Percentiles rank a stretch among this genome's conserved stretches.
phyloP scores from a whole-genome alignment of 2,329 filamentous ascomycete species.

The Clonostachys byssicola region DNA sequence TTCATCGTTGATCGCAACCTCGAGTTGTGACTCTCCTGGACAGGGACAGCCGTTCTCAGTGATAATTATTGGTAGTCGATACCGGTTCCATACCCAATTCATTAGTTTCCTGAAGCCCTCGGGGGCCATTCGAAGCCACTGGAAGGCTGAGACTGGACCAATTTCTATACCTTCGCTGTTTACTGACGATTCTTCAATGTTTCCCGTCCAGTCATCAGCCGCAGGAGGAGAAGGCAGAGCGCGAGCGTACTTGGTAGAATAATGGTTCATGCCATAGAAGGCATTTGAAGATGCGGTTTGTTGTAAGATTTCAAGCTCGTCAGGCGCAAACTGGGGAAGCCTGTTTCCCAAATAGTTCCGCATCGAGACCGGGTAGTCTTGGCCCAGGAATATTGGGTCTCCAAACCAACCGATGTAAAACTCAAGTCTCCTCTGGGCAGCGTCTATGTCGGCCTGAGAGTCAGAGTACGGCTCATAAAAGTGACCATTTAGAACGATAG shows the following conservation, averaged over 20 bases:
- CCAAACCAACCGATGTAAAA: slow-evolving; percentile 87
- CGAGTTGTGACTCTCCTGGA: slow-evolving; percentile 76
- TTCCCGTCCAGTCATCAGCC: slow-evolving; percentile 4
- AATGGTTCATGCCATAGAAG: slow-evolving; percentile 95
- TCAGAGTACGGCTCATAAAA: slow-evolving; percentile 76
- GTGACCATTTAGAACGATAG: slow-evolving; percentile 85
- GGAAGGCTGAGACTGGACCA: not conserved
- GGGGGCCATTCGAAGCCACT: slow-evolving; percentile 4
- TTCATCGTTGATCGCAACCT: slow-evolving; percentile 69
- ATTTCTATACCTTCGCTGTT: slow-evolving; percentile 13
- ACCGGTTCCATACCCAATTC: slow-evolving; percentile 11
- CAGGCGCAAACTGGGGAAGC: slow-evolving; percentile 68
- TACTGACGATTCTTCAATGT: not conserved
- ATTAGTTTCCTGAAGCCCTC: slow-evolving; percentile 11
- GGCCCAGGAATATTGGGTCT: slow-evolving; percentile 78
- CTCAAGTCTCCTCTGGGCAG: slow-evolving; percentile 76
- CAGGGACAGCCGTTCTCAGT: slow-evolving; percentile 86
- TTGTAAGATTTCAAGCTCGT: slow-evolving; percentile 69
- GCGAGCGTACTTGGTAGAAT: slow-evolving; percentile 83
- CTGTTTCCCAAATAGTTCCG: slow-evolving; percentile 73
- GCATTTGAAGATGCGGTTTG: slow-evolving; percentile 66
- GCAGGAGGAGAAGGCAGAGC: slow-evolving; percentile 54
- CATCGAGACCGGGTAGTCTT: slow-evolving; percentile 81
- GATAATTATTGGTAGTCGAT: slow-evolving; percentile 59
- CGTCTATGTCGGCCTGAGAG: slow-evolving; percentile 71